phyloP scores from a whole-genome alignment of 2,329 filamentous ascomycete species.

The Scortechinia acanthostroma region DNA sequence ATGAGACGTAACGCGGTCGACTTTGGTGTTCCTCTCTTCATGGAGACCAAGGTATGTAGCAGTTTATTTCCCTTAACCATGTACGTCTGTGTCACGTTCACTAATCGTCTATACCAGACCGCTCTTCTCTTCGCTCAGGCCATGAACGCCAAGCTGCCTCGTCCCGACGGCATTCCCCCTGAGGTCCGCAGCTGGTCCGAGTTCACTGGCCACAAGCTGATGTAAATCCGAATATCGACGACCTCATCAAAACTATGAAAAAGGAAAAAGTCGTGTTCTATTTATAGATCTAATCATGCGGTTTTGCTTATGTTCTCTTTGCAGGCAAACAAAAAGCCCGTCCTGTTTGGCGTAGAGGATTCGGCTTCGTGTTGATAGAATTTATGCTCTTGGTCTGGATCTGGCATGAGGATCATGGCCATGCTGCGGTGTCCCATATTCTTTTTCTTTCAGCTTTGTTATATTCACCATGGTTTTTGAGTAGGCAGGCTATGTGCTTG shows the following conservation, averaged over 20 bases:
- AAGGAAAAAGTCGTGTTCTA: neutral
- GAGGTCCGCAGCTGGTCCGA: slow-evolving; percentile 94
- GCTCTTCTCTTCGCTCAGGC: slow-evolving; percentile 92
- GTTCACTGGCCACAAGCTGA: slow-evolving; percentile 80
- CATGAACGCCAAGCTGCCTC: slow-evolving; percentile 92
- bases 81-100: neutral
- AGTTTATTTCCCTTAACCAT: neutral
- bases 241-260: neutral
- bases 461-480: too few relatives aligned
- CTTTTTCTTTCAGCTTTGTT: too few relatives aligned
- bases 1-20: slow-evolving; percentile 98
- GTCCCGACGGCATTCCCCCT: slow-evolving; percentile 76
- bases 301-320: too few relatives aligned
- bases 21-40: slow-evolving; percentile 94
- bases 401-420: neutral
- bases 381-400: neutral
- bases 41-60: slow-evolving; percentile 83
- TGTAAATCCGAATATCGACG: slow-evolving; percentile 43
- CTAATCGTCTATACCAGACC: slow-evolving; percentile 48
- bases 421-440: too few relatives aligned
- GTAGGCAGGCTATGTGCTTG: neutral
- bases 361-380: neutral
- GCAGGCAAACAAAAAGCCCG: neutral
- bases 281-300: too few relatives aligned
- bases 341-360: neutral